Base-by-base conservation (phyloP, 2,329 filamentous ascomycete genomes). In the Fusarium torreyae region DNA sequence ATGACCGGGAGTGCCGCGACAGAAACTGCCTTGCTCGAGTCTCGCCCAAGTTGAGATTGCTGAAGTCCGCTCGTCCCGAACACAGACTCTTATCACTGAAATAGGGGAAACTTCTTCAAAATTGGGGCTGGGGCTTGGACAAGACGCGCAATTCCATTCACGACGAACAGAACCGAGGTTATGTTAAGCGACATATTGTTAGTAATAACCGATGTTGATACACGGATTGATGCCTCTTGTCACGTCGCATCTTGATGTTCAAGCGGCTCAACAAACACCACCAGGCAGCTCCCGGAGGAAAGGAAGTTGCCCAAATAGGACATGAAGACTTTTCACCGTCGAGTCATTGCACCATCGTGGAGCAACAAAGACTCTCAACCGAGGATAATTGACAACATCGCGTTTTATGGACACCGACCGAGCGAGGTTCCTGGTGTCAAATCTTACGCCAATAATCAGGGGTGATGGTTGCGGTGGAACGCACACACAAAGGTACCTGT, bases 261-360 rank as follows among this genome's bases (percentile, higher is more conserved):
- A 42, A 50, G 20, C 20, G 33, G 18, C 52, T 56, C 50, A 57
- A 59, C 52, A 63, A 48, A 58, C 33, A 61, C 28, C 22, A 36
- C 26, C 31, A 36, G n/a, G 31, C 34, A 57, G 26, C 33, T 46
- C n/a, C 49, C 71, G 69, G 71, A 64, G 62, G 45, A 71, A 74
- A 18, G 69, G 71, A 74, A 59, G 43, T 63, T 74, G 9, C 57
- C 60, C n/a, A 54, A 66, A 70, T 28, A 14, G 56, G 57, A 60
- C 26, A 28, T 59, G 33, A 50, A 46, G 59, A 48, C 31, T 57
- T 49, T 62, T 50, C 40, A 33, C 36, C 28, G 24, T 49, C 20
- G 17, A 57, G 36, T 38, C 24, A 33, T 33, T 54, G 20, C 39
- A 49, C 60, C 38, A 53, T 51, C 40, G 17, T 57, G 52, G 55